phyloP scores from a whole-genome alignment of 1,284 basidiomycete genomes.

The Clitocybe nebularis region DNA sequence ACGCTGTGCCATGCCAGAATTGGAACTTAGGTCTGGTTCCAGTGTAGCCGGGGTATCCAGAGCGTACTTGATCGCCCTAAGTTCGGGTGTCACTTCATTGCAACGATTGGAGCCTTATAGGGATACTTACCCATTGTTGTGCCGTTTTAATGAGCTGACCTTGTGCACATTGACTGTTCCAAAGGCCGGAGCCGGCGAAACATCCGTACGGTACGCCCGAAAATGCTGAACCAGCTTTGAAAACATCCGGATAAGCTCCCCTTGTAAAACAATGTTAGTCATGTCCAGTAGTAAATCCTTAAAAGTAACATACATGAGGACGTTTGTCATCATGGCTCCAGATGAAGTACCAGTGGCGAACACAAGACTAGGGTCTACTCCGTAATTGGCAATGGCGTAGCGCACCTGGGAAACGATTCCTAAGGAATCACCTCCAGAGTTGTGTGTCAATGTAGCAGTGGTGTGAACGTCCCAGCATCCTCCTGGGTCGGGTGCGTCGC shows the following conservation, averaged over 20 bases:
- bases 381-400: slow-evolving; percentile 46
- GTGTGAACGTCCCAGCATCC: slow-evolving; percentile 56
- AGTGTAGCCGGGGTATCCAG: slow-evolving; percentile 47
- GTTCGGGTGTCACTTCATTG: too few relatives aligned
- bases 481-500: slow-evolving; percentile 41
- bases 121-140: slow-evolving; percentile 41
- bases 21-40: slow-evolving; percentile 49
- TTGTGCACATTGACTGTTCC: slow-evolving; percentile 45
- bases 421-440: slow-evolving; percentile 51
- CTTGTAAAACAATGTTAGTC: too few relatives aligned
- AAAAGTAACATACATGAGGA: too few relatives aligned
- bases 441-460: slow-evolving; percentile 47
- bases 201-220: slow-evolving; percentile 55
- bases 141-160: slow-evolving; percentile 43
- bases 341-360: slow-evolving; percentile 51
- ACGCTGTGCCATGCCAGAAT: slow-evolving; percentile 53
- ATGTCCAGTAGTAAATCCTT: too few relatives aligned
- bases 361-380: slow-evolving; percentile 41
- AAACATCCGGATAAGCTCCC: slow-evolving; percentile 54
- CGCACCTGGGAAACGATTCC: slow-evolving; percentile 46
- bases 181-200: slow-evolving; percentile 43
- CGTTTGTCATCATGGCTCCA: slow-evolving; percentile 62
- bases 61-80: slow-evolving; percentile 41
- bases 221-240: slow-evolving; percentile 44
- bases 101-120: slow-evolving; percentile 3